These are phyloP conservation scores for Solanum chacoense DNA, from an alignment of 305 asterid species.

Conservation along the genomic window DNA sequence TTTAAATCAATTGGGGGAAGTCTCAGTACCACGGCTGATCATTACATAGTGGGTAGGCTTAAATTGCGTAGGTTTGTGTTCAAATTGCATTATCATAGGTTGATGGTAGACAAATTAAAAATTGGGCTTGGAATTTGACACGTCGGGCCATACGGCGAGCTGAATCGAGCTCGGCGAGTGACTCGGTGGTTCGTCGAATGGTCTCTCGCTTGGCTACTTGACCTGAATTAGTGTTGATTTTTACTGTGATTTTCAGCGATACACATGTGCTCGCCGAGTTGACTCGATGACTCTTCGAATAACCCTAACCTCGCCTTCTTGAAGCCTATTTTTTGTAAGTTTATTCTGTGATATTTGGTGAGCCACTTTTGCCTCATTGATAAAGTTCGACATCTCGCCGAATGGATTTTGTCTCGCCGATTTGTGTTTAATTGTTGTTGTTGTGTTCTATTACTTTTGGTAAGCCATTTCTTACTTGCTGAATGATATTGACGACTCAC, in stretches of 20 bases:
- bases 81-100: not conserved
- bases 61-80: not conserved
- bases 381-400: not conserved
- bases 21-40: not conserved
- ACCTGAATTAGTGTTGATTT: not conserved
- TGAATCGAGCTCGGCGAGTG: not conserved
- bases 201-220: not conserved
- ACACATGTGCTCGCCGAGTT: not conserved
- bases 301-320: not conserved
- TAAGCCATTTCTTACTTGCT: fast-evolving
- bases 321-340: not conserved
- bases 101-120: not conserved
- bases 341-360: not conserved
- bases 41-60: not conserved
- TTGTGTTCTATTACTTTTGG: too few relatives aligned
- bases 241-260: not conserved
- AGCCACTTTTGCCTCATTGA: not conserved
- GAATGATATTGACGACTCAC: too few relatives aligned
- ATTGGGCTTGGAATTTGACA: not conserved
- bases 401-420: not conserved
- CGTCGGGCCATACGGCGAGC: not conserved
- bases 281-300: not conserved
- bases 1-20: not conserved
- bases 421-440: not conserved
- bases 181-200: not conserved